Evolutionary conservation across 1,284 basidiomycete species (phyloP), one percentile per base, ranked within the genome.

Genomic region (Marasmius sp.): DNA sequence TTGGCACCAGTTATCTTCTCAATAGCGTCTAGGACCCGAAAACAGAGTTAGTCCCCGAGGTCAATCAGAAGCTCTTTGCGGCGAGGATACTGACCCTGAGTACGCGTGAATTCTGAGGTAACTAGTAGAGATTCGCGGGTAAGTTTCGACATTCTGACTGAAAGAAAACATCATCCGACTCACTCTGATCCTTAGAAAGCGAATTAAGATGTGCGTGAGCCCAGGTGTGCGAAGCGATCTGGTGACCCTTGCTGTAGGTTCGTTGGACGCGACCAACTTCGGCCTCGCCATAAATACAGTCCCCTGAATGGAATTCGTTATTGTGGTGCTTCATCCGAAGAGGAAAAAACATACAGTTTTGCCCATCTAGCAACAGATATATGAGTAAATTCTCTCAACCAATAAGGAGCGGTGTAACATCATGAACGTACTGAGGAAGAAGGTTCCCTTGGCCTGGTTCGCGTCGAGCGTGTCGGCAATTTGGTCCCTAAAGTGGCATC

Each of bases 201-300:
- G 68, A 71, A 2, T 68, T 69, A n/a, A 79, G 67, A 60, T 78
- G 70, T 4, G 61, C 61, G 60, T 80, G 77, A 33, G 65, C 67
- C 79, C 78, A 81, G 1, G 79, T 80, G 63, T 81, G 80, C 18
- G 77, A 79, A 4, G 71, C 77, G 53, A 81, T 67, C 66, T 79
- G 76, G 60, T 79, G 78, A 12, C 78, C 77, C 18, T 74, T 66
- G 14, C 69, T 64, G 58, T 71, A 77, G 1, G 78, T 78, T 65
- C 77, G 73, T 39, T 74, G 71, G 48, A 79, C 72, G 27, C 74
- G 70, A 34, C 74, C 65, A 16, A 72, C 70, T 20, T 68, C 65
- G 52, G 70, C 72, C 11, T 66, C 62, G 60, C 77, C 73, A 63
- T 79, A 79, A 54, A 82, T 81, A 63, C 80, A 82, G 11, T 66